Conservation (phyloP, 176 grass and related monocot genomes). For the Tuctoria greenei region DNA sequence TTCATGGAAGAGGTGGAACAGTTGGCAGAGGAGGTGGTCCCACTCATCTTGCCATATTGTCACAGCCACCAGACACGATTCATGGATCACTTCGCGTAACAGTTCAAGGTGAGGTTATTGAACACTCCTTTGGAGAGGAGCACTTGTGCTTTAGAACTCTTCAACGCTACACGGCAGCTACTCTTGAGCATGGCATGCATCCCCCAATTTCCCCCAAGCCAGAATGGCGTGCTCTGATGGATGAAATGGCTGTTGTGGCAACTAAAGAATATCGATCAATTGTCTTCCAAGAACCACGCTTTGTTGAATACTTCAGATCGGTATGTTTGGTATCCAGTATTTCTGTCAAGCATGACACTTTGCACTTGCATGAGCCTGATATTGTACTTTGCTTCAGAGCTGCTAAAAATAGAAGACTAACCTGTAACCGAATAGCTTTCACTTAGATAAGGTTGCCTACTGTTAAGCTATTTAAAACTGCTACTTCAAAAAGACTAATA, state of each 20-base stretch:
- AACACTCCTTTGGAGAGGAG: conserved; percentile 95
- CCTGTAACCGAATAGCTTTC: background rate
- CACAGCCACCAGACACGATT: conserved; percentile 90
- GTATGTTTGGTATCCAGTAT: conserved; percentile 47
- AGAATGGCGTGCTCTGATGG: conserved; percentile 89
- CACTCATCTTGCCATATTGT: conserved; percentile 93
- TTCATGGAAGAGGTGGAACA: conserved; percentile 95
- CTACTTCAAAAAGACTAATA: background rate
- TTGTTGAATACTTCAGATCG: conserved; percentile 95
- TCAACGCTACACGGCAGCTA: conserved; percentile 90
- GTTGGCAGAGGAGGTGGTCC: conserved; percentile 96
- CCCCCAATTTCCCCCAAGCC: conserved; percentile 89
- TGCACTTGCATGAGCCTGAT: conserved; percentile 19
- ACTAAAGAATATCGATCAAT: conserved; percentile 88
- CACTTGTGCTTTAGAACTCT: conserved; percentile 94
- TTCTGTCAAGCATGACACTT: conserved; percentile 12
- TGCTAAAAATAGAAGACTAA: background rate
- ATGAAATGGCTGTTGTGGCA: conserved; percentile 84
- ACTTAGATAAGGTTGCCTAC: background rate
- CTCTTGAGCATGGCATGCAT: conserved; percentile 95
- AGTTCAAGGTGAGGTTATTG: conserved; percentile 95
- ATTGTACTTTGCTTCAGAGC: conserved; percentile 5
- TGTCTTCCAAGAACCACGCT: conserved; percentile 86
- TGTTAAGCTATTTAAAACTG: background rate
- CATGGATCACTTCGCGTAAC: conserved; percentile 89